Percentiles rank a stretch among this genome's conserved stretches.
phyloP scores from a whole-genome alignment of 352 stramenopile genomes.

The Globisporangium acanthophoron region DNA sequence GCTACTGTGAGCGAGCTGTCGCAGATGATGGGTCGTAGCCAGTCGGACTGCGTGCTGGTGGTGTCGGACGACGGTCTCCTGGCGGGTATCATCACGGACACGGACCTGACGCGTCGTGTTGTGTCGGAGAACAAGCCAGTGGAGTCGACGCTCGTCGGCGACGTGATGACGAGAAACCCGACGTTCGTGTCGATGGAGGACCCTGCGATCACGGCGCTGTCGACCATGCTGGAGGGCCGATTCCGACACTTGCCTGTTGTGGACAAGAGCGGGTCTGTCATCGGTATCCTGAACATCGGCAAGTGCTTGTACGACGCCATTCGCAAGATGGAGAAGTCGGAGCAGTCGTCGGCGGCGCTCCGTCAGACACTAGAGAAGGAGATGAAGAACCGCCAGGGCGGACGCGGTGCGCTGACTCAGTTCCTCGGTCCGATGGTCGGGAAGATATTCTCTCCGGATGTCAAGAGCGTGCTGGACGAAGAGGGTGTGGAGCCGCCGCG shows the following conservation, averaged over 20 bases:
- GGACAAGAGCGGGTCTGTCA: slow-evolving; percentile 78
- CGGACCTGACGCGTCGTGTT: slow-evolving; percentile 77
- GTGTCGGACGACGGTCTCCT: slow-evolving; percentile 86
- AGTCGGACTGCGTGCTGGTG: slow-evolving; percentile 92
- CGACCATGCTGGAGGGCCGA: slow-evolving; percentile 82
- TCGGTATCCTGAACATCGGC: slow-evolving; percentile 97
- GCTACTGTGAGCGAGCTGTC: slow-evolving; percentile 84
- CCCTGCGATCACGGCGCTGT: slow-evolving; percentile 80
- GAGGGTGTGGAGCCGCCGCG: slow-evolving; percentile 69
- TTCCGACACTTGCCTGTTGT: slow-evolving; percentile 86
- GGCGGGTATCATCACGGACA: slow-evolving; percentile 95
- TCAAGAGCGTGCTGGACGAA: slow-evolving; percentile 81
- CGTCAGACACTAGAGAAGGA: slow-evolving; percentile 77
- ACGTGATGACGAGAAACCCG: slow-evolving; percentile 83
- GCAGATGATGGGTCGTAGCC: slow-evolving; percentile 85
- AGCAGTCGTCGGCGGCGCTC: slow-evolving; percentile 66
- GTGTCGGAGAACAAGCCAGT: slow-evolving; percentile 75
- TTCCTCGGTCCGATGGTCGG: slow-evolving; percentile 82
- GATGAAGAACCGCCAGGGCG: slow-evolving; percentile 46
- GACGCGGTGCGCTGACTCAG: slow-evolving; percentile 37
- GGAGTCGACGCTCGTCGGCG: slow-evolving; percentile 58
- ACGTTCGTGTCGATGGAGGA: slow-evolving; percentile 83
- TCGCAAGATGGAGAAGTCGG: slow-evolving; percentile 94
- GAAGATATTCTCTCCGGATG: slow-evolving; percentile 84
- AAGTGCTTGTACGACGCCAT: slow-evolving; percentile 99